Percentiles rank a stretch among this genome's conserved stretches.
Conservation (phyloP, 331 rosid species). For the Malus hybrid region DNA sequence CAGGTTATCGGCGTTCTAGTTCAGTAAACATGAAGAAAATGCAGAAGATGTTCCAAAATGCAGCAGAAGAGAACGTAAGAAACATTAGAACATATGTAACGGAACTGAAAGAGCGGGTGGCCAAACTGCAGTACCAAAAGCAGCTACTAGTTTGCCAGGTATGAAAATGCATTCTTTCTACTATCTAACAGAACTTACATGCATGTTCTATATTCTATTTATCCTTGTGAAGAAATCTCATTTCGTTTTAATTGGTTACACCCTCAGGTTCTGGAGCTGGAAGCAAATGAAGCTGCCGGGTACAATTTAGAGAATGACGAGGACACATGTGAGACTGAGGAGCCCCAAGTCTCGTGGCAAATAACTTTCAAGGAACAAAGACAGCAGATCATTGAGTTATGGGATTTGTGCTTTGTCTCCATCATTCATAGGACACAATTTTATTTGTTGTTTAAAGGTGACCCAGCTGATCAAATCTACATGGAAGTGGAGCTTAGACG, state of each 20-base stretch:
- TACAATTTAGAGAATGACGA: conserved; percentile 63
- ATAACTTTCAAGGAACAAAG: conserved; percentile 67
- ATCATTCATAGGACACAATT: conserved; percentile 93
- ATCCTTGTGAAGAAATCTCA: not conserved
- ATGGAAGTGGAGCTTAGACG: conserved; percentile 95
- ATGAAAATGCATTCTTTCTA: not conserved
- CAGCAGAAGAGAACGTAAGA: conserved; percentile 99
- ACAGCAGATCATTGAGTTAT: conserved; percentile 81
- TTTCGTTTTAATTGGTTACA: not conserved
- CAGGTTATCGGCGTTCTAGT: conserved; percentile 66
- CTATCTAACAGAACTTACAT: not conserved
- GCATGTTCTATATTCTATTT: not conserved
- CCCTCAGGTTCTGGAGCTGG: conserved; percentile 85
- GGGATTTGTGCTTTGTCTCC: conserved; percentile 90
- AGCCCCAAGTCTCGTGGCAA: conserved; percentile 75
- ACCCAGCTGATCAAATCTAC: conserved; percentile 88
- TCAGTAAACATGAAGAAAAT: conserved; percentile 99
- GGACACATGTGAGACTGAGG: conserved; percentile 42
- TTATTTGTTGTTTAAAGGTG: conserved; percentile 92
- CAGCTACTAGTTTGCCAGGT: conserved; percentile 99
- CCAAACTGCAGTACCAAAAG: conserved; percentile 95
- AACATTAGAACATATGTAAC: conserved; percentile 94
- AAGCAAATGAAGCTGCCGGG: conserved; percentile 92
- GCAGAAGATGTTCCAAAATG: conserved; percentile 99
- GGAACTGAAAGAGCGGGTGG: conserved; percentile 96